These are phyloP conservation scores for Oryza glaberrima DNA, from an alignment of 176 grass and related monocot genomes.

Conservation along the genomic window DNA sequence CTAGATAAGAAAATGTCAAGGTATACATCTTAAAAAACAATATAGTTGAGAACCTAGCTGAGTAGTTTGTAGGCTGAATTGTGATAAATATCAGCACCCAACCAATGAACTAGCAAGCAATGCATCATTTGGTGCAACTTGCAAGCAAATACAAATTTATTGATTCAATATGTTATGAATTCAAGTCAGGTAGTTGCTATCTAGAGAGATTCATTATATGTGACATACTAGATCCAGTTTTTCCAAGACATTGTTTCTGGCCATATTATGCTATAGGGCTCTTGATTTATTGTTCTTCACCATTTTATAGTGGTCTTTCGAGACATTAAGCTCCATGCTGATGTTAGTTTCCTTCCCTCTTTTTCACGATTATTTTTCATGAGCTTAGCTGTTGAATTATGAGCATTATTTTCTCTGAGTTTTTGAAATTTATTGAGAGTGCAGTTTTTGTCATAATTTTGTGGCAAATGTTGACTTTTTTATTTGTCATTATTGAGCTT, in stretches of 20 bases:
- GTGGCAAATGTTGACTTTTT: background rate
- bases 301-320: background rate
- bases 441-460: conserved; percentile 19
- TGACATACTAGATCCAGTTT: conserved; percentile 11
- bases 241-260: conserved; percentile 16
- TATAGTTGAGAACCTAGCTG: conserved; percentile 4
- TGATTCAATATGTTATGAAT: conserved; percentile 17
- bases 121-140: conserved; percentile 17
- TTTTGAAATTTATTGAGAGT: conserved; percentile 1
- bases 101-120: conserved; percentile 5
- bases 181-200: conserved; percentile 18
- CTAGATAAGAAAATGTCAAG: conserved; percentile 11
- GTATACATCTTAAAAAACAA: background rate
- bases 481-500: conserved; percentile 24
- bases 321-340: background rate
- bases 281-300: conserved; percentile 10
- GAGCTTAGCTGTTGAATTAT: background rate
- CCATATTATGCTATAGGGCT: background rate
- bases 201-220: conserved; percentile 19
- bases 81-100: conserved; percentile 11
- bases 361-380: conserved; percentile 33
- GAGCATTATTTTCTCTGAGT: background rate
- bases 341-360: background rate
- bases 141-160: conserved; percentile 26
- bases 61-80: background rate